A percentile compares a stretch with the other conserved stretches of the same genome.
Evolutionary conservation across 2,329 filamentous ascomycete genomes (phyloP).

Genomic region (Alternaria panax): DNA sequence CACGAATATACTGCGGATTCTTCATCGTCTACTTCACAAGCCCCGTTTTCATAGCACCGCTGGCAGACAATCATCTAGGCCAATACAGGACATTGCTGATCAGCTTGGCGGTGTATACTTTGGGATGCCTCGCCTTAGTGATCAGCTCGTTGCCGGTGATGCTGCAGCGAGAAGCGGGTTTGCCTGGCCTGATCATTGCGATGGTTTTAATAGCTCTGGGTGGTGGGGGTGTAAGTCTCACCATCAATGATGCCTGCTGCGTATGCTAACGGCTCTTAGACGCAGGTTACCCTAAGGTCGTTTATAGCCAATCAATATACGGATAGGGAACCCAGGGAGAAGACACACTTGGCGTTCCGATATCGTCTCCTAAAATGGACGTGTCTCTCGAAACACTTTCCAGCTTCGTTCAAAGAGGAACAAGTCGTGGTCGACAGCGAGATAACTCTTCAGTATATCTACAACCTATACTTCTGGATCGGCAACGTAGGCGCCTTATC

Average conservation of each 20-base stretch:
- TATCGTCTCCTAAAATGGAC: background rate
- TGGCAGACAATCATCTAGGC: slow-evolving; percentile 52
- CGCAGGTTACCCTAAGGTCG: slow-evolving; percentile 46
- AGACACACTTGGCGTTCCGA: slow-evolving; percentile 3
- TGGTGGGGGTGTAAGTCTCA: slow-evolving; percentile 38
- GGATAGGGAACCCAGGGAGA: slow-evolving; percentile 27
- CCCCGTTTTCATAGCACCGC: slow-evolving; percentile 46
- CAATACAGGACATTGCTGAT: slow-evolving; percentile 49
- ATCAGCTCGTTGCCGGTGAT: slow-evolving; percentile 29
- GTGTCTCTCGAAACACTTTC: background rate
- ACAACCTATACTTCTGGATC: slow-evolving; percentile 51
- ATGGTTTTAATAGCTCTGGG: slow-evolving; percentile 52
- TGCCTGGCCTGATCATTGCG: slow-evolving; percentile 36
- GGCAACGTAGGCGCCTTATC: slow-evolving; percentile 74
- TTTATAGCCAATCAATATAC: slow-evolving; percentile 50
- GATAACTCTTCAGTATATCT: slow-evolving; percentile 50
- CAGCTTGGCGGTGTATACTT: slow-evolving; percentile 38
- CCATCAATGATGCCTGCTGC: background rate
- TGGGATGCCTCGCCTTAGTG: slow-evolving; percentile 33
- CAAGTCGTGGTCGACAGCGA: slow-evolving; percentile 44
- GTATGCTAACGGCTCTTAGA: slow-evolving; percentile 8
- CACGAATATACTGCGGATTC: slow-evolving; percentile 64
- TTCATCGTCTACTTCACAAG: slow-evolving; percentile 59
- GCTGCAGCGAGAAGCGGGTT: slow-evolving; percentile 31
- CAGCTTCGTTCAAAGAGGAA: slow-evolving; percentile 36